Evolutionary conservation across 257 asterid species (phyloP), one percentile per base, ranked within the genome.

Genomic region (Mentha longifolia): DNA sequence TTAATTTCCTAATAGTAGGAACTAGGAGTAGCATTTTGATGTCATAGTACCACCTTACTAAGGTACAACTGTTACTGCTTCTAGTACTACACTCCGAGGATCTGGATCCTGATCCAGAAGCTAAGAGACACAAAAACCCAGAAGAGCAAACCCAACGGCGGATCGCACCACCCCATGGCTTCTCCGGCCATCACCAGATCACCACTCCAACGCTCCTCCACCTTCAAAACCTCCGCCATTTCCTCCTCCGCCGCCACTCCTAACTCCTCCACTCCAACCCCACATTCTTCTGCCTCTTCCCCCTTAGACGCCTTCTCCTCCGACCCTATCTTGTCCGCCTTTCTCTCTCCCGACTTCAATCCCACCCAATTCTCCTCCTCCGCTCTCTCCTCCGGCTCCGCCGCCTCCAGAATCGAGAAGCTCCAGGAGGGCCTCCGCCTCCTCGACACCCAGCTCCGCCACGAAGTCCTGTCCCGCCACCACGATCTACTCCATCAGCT

Each of bases 371-470:
- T 95, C 88, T 95, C 99, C 77, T 92, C 99, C 76, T 84, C 96
- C 74, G 97, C 97, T 51, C 98, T 95, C 70, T 92, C 96, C 70
- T 87, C 98, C 68, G 96, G 98, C 74, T 95, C 96, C 63, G 95
- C 98, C 68, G 97, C 99, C 63, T 90, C 99, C 25, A 77, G 96
- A 39, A 89, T 95, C 58, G 99, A 95, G 71, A 92, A 91, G 31
- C 97, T 95, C 56, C 97, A 89, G 69, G 95, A 89, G 3, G 96
- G 95, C 30, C 88, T 95, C 77, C 91, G 91, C 70, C 86, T 82
- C 63, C 95, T 94, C 52, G 97, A 94, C 39, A 39, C 85, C 25
- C 96, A 91, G 74, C 89, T 94, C 66, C 99, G 99, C 67, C 82
- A 84, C 67, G 93, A 88, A 70, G 97, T 94, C 45, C 97, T 95